A percentile compares a stretch with the other conserved stretches of the same genome.
phyloP scores from a whole-genome alignment of 208 protist species.

The Leishmania lainsoni region DNA sequence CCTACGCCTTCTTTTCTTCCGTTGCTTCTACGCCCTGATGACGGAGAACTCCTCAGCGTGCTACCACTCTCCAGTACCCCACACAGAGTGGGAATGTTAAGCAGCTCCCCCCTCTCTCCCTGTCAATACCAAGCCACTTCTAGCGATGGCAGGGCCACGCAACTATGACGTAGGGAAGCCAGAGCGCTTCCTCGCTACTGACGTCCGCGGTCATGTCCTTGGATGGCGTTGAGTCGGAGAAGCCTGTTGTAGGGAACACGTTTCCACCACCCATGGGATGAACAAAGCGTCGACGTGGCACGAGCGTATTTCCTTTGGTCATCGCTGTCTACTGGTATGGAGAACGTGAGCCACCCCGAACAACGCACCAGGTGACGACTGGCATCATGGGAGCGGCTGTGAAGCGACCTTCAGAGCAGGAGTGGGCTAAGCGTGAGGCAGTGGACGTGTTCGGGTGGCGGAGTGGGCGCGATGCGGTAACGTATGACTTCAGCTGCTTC shows the following conservation, averaged over 20 bases:
- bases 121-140: not conserved
- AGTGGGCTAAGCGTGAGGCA: not conserved
- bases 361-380: not conserved
- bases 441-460: not conserved
- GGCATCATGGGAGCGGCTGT: not conserved
- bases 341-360: no score
- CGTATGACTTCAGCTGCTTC: no score
- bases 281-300: no score
- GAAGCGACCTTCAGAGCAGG: not conserved
- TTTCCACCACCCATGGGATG: no score
- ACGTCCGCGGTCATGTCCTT: not conserved
- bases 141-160: not conserved
- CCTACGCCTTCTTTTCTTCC: not conserved
- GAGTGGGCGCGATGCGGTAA: no score
- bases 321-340: no score
- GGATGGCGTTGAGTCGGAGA: not conserved
- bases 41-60: not conserved
- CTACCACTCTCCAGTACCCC: not conserved
- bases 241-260: no score
- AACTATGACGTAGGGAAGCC: not conserved
- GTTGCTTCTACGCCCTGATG: not conserved
- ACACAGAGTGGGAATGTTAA: not conserved
- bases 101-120: not conserved
- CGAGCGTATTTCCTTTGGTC: no score
- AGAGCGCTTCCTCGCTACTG: not conserved